Conservation (phyloP, 192 early-diverging fungal species). For the Lunasporangiospora selenospora region DNA sequence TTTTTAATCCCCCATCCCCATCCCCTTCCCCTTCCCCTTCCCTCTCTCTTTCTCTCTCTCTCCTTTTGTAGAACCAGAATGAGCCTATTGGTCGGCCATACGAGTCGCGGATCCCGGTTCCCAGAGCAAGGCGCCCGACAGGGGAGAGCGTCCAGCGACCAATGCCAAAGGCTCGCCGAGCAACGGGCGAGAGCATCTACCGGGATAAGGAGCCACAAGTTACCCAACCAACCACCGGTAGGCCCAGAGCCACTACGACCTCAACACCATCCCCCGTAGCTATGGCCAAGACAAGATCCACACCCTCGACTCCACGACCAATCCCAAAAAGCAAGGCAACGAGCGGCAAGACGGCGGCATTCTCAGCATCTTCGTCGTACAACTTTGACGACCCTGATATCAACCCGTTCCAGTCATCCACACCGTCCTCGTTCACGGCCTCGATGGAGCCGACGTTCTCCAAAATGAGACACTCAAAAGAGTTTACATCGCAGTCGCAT, state of each 20-base stretch:
- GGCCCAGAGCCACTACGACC: not conserved
- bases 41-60: not conserved
- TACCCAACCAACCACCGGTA: too few species aligned
- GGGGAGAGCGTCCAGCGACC: constrained; percentile 30
- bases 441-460: constrained; percentile 39
- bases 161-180: constrained; percentile 12
- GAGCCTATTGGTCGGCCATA: not conserved
- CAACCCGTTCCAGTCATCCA: constrained; percentile 37
- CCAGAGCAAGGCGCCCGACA: constrained; percentile 22
- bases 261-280: too few species aligned
- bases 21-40: not conserved
- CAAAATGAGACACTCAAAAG: not conserved
- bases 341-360: constrained; percentile 7
- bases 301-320: constrained; percentile 24
- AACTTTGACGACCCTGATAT: constrained; percentile 25
- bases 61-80: constrained; percentile 5
- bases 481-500: not conserved
- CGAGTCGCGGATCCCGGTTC: constrained; percentile 16
- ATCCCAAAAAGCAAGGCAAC: constrained; percentile 29
- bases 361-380: constrained; percentile 14
- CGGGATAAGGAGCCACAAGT: constrained; percentile 5
- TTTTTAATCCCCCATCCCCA: not conserved
- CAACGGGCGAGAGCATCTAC: constrained; percentile 23
- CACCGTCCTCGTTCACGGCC: constrained; percentile 30
- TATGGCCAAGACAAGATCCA: not conserved